Base-by-base conservation (phyloP, 1,139 yeast species). In the Suhomyces atakaporum region DNA sequence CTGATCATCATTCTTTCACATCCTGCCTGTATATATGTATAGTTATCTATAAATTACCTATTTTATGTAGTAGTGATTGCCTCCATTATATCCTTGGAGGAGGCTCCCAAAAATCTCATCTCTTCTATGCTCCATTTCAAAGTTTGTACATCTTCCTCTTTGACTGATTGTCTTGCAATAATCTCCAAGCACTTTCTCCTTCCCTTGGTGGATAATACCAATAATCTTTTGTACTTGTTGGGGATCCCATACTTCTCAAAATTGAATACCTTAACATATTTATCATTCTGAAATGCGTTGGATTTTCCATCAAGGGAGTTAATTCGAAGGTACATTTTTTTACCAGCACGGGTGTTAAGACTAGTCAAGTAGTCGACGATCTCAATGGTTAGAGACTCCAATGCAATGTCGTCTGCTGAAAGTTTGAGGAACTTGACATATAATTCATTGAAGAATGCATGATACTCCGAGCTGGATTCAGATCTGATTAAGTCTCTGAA, bases 111-210 rank as follows among this genome's bases (percentile, higher is more conserved):
- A 10, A 42, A 39, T 35, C 66, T 50, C 46, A 68, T 51, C 45
- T 67, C 72, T 5, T 55, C 53, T 6, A 63, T 51, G 16, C 56
- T 47, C 75, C 75, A 70, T 16, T 42, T 34, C 3, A 63, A 31
- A 5, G 58, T 47, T 7, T 44, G 47, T 3, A 28, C 9, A 37
- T 68, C 67, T 11, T 54, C 46, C 4, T 56, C 58, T 18, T 36
- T 31, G 3, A 59, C 27, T 1, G 73, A 63, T 21, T 47, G 47
- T 10, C 36, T 35, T 5, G 58, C 43, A 4, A 66, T 54, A 2
- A 49, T 39, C 14, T 45, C 43, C 26, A 58, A 48, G 36, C 54
- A 49, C 12, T 26, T 25, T 15, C 49, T 14, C 25, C 51, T 40
- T 28, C 50, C 46, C 18, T 31, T 35, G 25, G 28, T 23, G 22